Evolutionary conservation across 1,284 basidiomycete genomes (phyloP).

Genomic region (Papiliotrema nemorosa): DNA sequence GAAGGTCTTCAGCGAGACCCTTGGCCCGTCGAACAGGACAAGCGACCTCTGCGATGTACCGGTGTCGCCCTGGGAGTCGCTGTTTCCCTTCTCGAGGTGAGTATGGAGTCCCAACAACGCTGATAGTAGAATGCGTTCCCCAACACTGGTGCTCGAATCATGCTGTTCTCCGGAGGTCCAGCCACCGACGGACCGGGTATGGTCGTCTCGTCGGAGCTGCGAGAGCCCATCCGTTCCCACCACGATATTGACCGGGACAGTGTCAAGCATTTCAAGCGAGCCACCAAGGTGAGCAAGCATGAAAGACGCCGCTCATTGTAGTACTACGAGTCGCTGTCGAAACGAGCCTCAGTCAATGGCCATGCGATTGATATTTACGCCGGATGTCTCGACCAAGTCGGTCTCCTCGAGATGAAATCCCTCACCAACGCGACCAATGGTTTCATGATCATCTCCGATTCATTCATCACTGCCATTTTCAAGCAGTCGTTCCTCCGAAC

Average conservation of each 20-base stretch:
- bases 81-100: slow-evolving; percentile 84
- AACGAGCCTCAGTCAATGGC: slow-evolving; percentile 88
- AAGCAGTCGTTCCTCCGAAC: slow-evolving; percentile 95
- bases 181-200: slow-evolving; percentile 95
- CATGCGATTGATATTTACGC: slow-evolving; percentile 95
- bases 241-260: slow-evolving; percentile 98
- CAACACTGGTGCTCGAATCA: slow-evolving; percentile 92
- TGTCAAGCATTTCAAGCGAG: slow-evolving; percentile 96
- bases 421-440: slow-evolving; percentile 94
- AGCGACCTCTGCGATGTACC: slow-evolving; percentile 90
- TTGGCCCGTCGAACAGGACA: slow-evolving; percentile 96
- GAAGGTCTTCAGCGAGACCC: slow-evolving; percentile 88
- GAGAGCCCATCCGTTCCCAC: slow-evolving; percentile 97
- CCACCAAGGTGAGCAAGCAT: slow-evolving; percentile 67
- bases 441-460: slow-evolving; percentile 92
- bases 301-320: slow-evolving; percentile 39
- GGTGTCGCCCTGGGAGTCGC: slow-evolving; percentile 94
- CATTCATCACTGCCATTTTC: slow-evolving; percentile 97
- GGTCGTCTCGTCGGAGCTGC: slow-evolving; percentile 92
- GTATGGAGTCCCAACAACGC: slow-evolving; percentile 13
- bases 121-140: slow-evolving; percentile 73
- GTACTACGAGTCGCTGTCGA: slow-evolving; percentile 96
- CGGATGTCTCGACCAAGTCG: slow-evolving; percentile 97
- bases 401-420: slow-evolving; percentile 95
- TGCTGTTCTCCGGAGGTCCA: slow-evolving; percentile 96